Conservation (phyloP, 176 grass and related monocot species). For the Triticum urartu region DNA sequence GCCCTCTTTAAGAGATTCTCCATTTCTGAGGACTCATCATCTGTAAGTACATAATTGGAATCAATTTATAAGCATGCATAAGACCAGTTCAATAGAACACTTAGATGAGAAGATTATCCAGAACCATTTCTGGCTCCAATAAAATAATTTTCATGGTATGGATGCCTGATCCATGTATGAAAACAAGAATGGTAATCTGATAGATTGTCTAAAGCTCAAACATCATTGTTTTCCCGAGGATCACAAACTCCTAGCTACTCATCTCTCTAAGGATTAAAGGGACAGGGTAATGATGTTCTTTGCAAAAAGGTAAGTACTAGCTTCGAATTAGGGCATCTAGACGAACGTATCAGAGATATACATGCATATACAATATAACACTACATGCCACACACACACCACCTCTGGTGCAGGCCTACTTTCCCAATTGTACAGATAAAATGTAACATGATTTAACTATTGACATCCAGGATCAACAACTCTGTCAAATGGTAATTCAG, state of each 20-base stretch:
- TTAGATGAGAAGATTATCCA: too few species aligned
- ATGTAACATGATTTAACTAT: not conserved
- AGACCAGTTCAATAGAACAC: not conserved
- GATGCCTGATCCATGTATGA: not conserved
- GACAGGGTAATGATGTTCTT: not conserved
- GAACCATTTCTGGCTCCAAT: too few species aligned
- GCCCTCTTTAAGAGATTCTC: slow-evolving; percentile 79
- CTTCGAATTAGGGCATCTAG: slow-evolving; percentile 1
- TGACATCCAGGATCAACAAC: not conserved
- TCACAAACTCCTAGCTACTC: not conserved
- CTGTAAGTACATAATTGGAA: slow-evolving; percentile 39
- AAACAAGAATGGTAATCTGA: not conserved
- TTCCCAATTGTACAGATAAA: not conserved
- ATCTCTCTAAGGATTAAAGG: not conserved
- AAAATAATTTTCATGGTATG: not conserved
- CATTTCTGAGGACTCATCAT: slow-evolving; percentile 85
- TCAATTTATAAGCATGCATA: not conserved
- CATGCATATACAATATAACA: not conserved
- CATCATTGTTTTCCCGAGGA: not conserved
- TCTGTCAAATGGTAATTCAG: not conserved
- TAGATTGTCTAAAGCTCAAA: not conserved
- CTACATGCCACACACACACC: not conserved
- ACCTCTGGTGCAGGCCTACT: not conserved
- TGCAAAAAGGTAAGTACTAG: not conserved
- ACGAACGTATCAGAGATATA: not conserved